phyloP scores from a whole-genome alignment of 352 stramenopile species.

The Blastocystis sp. region DNA sequence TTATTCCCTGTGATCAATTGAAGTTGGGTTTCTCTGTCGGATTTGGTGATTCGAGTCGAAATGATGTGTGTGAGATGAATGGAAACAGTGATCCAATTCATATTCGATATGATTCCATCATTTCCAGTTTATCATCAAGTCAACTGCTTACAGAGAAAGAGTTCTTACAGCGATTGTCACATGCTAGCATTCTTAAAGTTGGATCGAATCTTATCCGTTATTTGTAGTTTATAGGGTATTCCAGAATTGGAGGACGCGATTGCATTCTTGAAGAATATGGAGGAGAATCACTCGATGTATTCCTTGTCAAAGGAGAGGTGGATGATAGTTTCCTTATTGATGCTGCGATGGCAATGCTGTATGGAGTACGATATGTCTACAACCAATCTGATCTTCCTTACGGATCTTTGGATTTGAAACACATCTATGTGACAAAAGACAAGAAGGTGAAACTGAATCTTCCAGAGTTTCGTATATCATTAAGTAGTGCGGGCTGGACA shows the following conservation, averaged over 20 bases:
- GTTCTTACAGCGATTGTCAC: neutral
- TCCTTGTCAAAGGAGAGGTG: neutral
- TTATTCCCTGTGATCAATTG: neutral
- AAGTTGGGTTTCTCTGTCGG: neutral
- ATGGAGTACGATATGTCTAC: conserved; percentile 10
- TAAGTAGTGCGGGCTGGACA: neutral
- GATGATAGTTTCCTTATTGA: neutral
- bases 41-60: neutral
- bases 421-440: neutral
- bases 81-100: too few species aligned
- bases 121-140: too few species aligned
- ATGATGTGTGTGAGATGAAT: neutral
- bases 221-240: conserved; percentile 42
- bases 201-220: neutral
- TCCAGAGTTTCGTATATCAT: neutral
- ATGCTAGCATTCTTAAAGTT: neutral
- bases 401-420: neutral
- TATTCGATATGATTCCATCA: too few species aligned
- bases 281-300: neutral
- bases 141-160: neutral
- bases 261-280: neutral
- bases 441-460: neutral
- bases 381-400: conserved; percentile 23
- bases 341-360: neutral
- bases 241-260: neutral